phyloP scores from a whole-genome alignment of 805 yeast genomes.

The Sugiyamaella smithiae region DNA sequence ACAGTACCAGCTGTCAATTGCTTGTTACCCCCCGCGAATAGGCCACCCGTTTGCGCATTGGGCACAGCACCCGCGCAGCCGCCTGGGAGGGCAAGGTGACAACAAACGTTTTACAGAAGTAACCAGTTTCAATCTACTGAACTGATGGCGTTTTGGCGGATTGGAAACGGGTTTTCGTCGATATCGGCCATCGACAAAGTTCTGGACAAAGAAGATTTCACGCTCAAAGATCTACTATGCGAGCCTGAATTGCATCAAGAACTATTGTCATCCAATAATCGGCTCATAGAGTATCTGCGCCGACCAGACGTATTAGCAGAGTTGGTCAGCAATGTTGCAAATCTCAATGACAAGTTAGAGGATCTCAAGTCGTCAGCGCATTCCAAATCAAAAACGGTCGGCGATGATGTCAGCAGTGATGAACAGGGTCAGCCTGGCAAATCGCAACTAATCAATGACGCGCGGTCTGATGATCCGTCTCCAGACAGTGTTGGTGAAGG shows the following conservation, averaged over 20 bases:
- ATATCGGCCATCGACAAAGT: conserved; percentile 53
- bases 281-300: conserved; percentile 73
- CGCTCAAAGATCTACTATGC: conserved; percentile 55
- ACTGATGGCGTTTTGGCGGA: conserved; percentile 58
- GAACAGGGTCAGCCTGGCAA: too few relatives aligned
- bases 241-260: conserved; percentile 75
- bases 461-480: too few relatives aligned
- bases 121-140: conserved; percentile 1
- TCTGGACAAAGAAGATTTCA: conserved; percentile 47
- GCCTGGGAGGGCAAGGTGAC: conserved; percentile 4
- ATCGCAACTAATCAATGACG: too few relatives aligned
- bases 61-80: conserved; percentile 1
- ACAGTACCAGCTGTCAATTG: too few relatives aligned
- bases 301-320: conserved; percentile 71
- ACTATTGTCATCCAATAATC: conserved; percentile 65
- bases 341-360: conserved; percentile 6
- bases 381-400: too few relatives aligned
- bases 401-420: too few relatives aligned
- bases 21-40: too few relatives aligned
- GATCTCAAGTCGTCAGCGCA: neutral
- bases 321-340: conserved; percentile 43
- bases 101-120: neutral
- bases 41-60: too few relatives aligned
- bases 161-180: conserved; percentile 54
- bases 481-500: too few relatives aligned